Conservation (phyloP, 73 alveolate genomes). For the Paramecium sonneborni region DNA sequence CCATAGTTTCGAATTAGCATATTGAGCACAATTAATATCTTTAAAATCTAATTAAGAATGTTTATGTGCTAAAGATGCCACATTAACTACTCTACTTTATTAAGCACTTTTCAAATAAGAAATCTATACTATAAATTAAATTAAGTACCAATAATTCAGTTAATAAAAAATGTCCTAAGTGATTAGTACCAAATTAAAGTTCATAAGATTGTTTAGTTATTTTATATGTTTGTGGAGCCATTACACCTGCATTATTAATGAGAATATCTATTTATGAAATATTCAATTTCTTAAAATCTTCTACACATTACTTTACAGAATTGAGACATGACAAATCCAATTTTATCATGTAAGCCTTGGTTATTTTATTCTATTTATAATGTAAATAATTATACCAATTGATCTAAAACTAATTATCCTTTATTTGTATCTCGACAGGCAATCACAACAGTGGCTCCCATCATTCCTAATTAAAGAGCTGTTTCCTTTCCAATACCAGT, state of each 20-base stretch:
- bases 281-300: constrained; percentile 12
- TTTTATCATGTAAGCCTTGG: constrained; percentile 1
- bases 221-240: constrained; percentile 49
- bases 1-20: constrained; percentile 7
- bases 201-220: constrained; percentile 50
- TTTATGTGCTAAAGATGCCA: constrained; percentile 53
- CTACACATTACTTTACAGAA: background rate
- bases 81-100: constrained; percentile 60
- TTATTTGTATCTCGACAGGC: constrained; percentile 60
- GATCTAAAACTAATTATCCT: background rate
- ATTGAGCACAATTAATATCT: constrained; percentile 24
- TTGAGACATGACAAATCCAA: constrained; percentile 54
- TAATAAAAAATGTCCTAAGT: constrained; percentile 60
- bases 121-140: background rate
- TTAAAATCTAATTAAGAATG: constrained; percentile 4
- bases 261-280: constrained; percentile 49
- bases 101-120: constrained; percentile 41
- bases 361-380: background rate
- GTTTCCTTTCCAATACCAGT: constrained; percentile 66
- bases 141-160: constrained; percentile 49
- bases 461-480: constrained; percentile 15
- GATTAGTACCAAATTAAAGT: constrained; percentile 51
- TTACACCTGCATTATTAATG: constrained; percentile 70
- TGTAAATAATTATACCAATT: background rate
- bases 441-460: constrained; percentile 58